Conservation (phyloP, 2,329 filamentous ascomycete species). For the Exophiala xenobiotica region DNA sequence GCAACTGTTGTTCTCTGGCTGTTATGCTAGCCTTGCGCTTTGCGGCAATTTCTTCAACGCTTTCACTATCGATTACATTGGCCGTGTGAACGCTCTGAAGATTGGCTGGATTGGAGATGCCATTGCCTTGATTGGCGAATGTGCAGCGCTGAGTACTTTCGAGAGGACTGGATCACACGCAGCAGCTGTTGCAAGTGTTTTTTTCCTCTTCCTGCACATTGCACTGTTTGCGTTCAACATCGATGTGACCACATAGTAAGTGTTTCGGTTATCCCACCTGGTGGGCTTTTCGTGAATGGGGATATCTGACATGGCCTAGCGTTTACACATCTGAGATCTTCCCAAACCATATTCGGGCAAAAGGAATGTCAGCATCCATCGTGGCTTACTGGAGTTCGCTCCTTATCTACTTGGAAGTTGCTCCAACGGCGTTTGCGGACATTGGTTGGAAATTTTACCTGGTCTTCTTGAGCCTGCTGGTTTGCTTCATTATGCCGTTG, state of each 20-base stretch:
- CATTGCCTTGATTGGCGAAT: slow-evolving; percentile 15
- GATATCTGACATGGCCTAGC: slow-evolving; percentile 1
- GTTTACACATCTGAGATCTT: slow-evolving; percentile 63
- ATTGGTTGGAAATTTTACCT: slow-evolving; percentile 60
- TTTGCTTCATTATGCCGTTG: slow-evolving; percentile 65
- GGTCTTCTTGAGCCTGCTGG: slow-evolving; percentile 66
- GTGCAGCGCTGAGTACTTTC: slow-evolving; percentile 15
- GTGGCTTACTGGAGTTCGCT: slow-evolving; percentile 52
- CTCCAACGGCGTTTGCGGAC: slow-evolving; percentile 56
- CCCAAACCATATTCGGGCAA: slow-evolving; percentile 62
- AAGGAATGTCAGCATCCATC: slow-evolving; percentile 62
- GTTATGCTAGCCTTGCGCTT: slow-evolving; percentile 26
- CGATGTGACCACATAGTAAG: slow-evolving; percentile 28
- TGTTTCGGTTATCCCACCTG: not conserved
- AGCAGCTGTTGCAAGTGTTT: slow-evolving; percentile 23
- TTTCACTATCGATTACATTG: slow-evolving; percentile 32
- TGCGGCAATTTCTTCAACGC: slow-evolving; percentile 12
- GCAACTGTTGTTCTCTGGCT: slow-evolving; percentile 34
- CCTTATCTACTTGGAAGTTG: slow-evolving; percentile 19
- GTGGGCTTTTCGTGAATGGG: not conserved
- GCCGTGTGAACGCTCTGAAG: slow-evolving; percentile 28
- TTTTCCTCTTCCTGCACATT: slow-evolving; percentile 19
- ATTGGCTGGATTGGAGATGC: slow-evolving; percentile 20
- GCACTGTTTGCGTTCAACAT: slow-evolving; percentile 10
- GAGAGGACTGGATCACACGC: slow-evolving; percentile 15